Evolutionary conservation across 768 basidiomycete species (phyloP), one percentile per base, ranked within the genome.

Genomic region (Auricularia auricula-judae): DNA sequence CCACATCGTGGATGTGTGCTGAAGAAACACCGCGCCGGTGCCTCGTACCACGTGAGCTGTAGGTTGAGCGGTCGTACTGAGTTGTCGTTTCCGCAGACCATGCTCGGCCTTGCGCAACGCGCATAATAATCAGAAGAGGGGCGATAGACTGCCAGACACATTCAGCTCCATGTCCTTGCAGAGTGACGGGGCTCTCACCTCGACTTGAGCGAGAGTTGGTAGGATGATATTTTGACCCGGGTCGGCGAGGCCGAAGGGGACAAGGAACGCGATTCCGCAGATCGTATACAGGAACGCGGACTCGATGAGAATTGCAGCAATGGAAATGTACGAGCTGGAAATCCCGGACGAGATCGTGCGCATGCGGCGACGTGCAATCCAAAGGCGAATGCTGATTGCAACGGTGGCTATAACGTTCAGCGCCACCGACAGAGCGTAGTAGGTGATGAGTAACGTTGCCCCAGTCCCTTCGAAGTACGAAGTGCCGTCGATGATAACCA

Each of bases 61-160:
- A 51, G 5, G 47, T 51, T 5, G 47, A 51, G 16, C 14, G 18
- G 18, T 16, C 59, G 59, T 16, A 83, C 70, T 93, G 88, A 0
- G 88, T 87, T 0, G 90, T 85, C 29, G 63, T 54, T 7, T 54
- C 44, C 14, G 44, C 21, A 14, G 43, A 33, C 18, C 44, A 64
- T 14, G 69, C 71, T 10, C 66, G 63, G 5, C 76, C 77, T 54
- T 63, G 68, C 0, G 72, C 73, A 34, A 79, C 74, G 2, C 77
- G 74, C n/a, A 74, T 67, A 64, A 77, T 72, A 66, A 79, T 77
- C 53, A 75, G 64, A 14, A 74, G 35, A 23, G 76, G 72, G 0
- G 73, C 72, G 63, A 79, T 74, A 29, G 70, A 71, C 77, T 78
- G 18, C 18, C 39, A 42, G 18, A 51, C 11, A 16, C 11, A n/a